A percentile compares a stretch with the other conserved stretches of the same genome.
Evolutionary conservation across 2,329 filamentous ascomycete species (phyloP).

Genomic region (Phialophora chinensis): DNA sequence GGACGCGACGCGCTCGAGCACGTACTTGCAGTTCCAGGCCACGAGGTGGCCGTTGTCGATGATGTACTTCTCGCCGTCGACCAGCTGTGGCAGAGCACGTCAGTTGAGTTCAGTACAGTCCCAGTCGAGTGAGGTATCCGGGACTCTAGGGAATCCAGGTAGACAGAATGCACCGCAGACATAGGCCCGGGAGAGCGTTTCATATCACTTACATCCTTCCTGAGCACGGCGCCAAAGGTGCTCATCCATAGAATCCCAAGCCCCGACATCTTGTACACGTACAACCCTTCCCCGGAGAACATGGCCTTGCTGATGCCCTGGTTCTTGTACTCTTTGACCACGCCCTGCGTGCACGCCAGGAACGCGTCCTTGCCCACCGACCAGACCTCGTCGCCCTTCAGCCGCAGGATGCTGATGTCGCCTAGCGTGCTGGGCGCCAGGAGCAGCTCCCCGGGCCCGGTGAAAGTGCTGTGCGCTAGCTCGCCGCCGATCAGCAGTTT

Average conservation of each 20-base stretch:
- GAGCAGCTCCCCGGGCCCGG: constrained; percentile 87
- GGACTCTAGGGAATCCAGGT: too few relatives aligned
- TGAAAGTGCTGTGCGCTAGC: constrained; percentile 77
- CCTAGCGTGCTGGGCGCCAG: constrained; percentile 80
- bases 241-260: constrained; percentile 85
- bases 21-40: constrained; percentile 95
- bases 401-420: constrained; percentile 80
- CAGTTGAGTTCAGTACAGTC: background rate
- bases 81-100: constrained; percentile 43
- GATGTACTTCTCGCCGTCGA: constrained; percentile 80
- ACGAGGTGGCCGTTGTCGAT: constrained; percentile 93
- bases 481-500: constrained; percentile 86
- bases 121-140: too few relatives aligned
- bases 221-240: constrained; percentile 92
- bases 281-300: constrained; percentile 91
- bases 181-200: too few relatives aligned
- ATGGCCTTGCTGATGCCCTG: constrained; percentile 88
- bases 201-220: constrained; percentile 78
- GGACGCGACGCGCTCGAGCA: constrained; percentile 85
- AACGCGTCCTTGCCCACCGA: constrained; percentile 85
- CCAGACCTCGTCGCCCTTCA: constrained; percentile 76
- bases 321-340: constrained; percentile 83
- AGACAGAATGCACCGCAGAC: background rate
- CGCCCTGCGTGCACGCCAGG: constrained; percentile 82
- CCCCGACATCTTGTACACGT: constrained; percentile 84